These are phyloP conservation scores for Rhododendron griersonianum DNA, from an alignment of 148 eudicot genomes.

Conservation along the genomic window DNA sequence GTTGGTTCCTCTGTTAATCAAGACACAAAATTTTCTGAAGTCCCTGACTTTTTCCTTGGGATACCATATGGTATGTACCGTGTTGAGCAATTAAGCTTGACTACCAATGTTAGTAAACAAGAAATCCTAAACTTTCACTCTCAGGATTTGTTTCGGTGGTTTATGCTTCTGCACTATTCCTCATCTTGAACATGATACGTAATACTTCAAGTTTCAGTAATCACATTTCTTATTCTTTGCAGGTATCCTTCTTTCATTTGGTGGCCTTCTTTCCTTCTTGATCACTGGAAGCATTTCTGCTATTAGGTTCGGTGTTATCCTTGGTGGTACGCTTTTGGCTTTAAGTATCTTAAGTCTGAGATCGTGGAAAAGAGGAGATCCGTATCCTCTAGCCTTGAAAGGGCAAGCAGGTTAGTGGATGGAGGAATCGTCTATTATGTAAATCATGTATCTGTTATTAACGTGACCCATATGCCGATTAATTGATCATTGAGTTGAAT, in stretches of 20 bases:
- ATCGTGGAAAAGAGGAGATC: conserved; percentile 72
- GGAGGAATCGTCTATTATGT: neutral
- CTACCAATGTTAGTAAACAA: neutral
- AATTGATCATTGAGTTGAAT: neutral
- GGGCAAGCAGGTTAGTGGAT: conserved; percentile 78
- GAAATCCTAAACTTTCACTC: neutral
- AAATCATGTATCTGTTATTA: neutral
- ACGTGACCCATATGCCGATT: neutral
- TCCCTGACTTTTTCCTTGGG: conserved; percentile 82
- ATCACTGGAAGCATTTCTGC: conserved; percentile 75
- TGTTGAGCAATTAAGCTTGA: neutral
- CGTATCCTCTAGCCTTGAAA: conserved; percentile 51
- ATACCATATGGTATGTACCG: conserved; percentile 77
- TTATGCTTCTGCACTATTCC: neutral
- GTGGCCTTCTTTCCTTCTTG: conserved; percentile 89
- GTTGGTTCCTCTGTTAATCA: conserved; percentile 63
- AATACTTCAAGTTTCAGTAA: neutral
- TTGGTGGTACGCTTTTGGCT: conserved; percentile 87
- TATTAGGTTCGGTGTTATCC: conserved; percentile 84
- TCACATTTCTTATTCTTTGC: conserved; percentile 20
- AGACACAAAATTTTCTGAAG: conserved; percentile 58
- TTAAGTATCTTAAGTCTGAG: conserved; percentile 72
- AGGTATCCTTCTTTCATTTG: conserved; percentile 74
- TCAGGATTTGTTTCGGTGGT: neutral
- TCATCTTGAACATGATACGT: neutral